These are phyloP conservation scores for Annulohypoxylon nitens DNA, from an alignment of 495 filamentous ascomycete genomes.

Conservation along the genomic window DNA sequence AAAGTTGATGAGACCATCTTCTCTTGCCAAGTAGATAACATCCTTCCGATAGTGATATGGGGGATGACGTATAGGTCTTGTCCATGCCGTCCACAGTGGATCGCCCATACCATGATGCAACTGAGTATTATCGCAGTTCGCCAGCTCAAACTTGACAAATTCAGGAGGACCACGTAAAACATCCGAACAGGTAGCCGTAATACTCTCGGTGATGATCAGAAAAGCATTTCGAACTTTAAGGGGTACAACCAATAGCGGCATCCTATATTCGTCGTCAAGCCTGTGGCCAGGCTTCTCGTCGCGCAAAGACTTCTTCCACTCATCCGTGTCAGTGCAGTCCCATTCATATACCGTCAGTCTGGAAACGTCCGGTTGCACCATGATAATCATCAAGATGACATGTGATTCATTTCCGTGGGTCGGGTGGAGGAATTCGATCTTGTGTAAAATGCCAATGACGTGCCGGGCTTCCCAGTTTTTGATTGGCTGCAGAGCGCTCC, in stretches of 20 bases:
- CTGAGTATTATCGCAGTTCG: constrained; percentile 48
- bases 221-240: constrained; percentile 74
- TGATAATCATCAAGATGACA: constrained; percentile 80
- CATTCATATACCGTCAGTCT: constrained; percentile 81
- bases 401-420: constrained; percentile 71
- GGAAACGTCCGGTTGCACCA: constrained; percentile 70
- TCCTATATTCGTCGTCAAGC: constrained; percentile 70
- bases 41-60: constrained; percentile 72
- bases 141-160: constrained; percentile 56
- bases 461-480: constrained; percentile 66
- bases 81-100: constrained; percentile 74
- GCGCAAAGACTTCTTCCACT: constrained; percentile 51
- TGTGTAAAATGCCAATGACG: constrained; percentile 80
- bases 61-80: constrained; percentile 73
- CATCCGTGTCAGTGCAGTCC: constrained; percentile 63
- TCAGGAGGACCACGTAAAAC: constrained; percentile 64
- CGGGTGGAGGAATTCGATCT: constrained; percentile 89
- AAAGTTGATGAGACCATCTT: constrained; percentile 80
- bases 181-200: constrained; percentile 71
- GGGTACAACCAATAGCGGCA: constrained; percentile 77
- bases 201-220: constrained; percentile 69
- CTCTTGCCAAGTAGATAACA: constrained; percentile 81
- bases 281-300: constrained; percentile 62
- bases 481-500: constrained; percentile 57
- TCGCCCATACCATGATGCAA: constrained; percentile 55